These are phyloP conservation scores for Vaucheria bursata DNA, from an alignment of 352 stramenopile genomes.

Conservation along the genomic window DNA sequence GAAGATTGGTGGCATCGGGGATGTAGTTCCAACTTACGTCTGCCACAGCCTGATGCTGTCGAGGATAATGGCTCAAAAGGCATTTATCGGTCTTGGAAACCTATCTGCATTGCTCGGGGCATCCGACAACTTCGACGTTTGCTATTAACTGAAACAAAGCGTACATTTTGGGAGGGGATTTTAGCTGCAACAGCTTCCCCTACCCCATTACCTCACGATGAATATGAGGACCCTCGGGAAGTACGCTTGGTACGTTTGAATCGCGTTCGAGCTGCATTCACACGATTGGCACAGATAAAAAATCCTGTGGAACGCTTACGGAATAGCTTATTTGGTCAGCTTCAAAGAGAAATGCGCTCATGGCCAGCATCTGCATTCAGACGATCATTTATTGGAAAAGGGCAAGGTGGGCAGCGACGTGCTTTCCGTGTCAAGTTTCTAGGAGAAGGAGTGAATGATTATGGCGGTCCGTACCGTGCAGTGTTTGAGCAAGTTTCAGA, in stretches of 20 bases:
- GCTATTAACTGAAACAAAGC: constrained; percentile 19
- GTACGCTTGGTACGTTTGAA: constrained; percentile 95
- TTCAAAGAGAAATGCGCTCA: constrained; percentile 86
- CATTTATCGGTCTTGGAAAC: constrained; percentile 8
- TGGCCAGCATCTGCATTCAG: constrained; percentile 85
- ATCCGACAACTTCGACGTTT: constrained; percentile 5
- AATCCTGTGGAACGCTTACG: constrained; percentile 65
- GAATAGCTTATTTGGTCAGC: constrained; percentile 91
- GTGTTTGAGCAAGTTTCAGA: constrained; percentile 85
- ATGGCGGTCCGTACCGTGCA: constrained; percentile 81
- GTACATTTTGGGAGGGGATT: constrained; percentile 69
- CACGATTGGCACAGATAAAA: constrained; percentile 22
- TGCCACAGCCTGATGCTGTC: not conserved
- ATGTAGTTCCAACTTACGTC: too few species aligned
- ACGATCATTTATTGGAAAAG: constrained; percentile 43
- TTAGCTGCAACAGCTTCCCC: constrained; percentile 85
- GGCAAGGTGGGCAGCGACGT: constrained; percentile 33
- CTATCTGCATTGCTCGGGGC: constrained; percentile 15
- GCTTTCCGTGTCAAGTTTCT: constrained; percentile 86
- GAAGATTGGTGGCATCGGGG: constrained; percentile 14
- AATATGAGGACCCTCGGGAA: constrained; percentile 94
- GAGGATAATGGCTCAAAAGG: not conserved
- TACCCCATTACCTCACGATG: constrained; percentile 89
- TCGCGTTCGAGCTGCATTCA: constrained; percentile 73
- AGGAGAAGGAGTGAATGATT: constrained; percentile 83